A percentile compares a stretch with the other conserved stretches of the same genome.
phyloP scores from a whole-genome alignment of 2,329 filamentous ascomycete species.

The Colletotrichum higginsianum region DNA sequence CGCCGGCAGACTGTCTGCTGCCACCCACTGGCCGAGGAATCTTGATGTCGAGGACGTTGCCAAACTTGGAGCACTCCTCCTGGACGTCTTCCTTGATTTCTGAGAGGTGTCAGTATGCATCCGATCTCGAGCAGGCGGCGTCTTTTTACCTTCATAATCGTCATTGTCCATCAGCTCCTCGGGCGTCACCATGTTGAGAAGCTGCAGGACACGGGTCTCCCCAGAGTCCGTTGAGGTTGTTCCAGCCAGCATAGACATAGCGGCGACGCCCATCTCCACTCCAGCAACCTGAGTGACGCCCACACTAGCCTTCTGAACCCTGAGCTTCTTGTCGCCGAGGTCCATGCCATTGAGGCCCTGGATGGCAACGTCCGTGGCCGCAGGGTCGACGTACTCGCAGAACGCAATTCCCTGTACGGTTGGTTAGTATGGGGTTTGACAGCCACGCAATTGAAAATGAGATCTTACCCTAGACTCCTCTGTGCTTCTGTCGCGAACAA shows the following conservation, averaged over 20 bases:
- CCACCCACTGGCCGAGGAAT: slow-evolving; percentile 89
- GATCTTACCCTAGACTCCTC: slow-evolving; percentile 86
- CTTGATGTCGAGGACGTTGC: slow-evolving; percentile 88
- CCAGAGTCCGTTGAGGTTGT: slow-evolving; percentile 86
- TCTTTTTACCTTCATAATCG: slow-evolving; percentile 87
- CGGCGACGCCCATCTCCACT: slow-evolving; percentile 95
- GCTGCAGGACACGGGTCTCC: slow-evolving; percentile 86
- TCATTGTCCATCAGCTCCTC: slow-evolving; percentile 95
- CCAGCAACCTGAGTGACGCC: slow-evolving; percentile 93
- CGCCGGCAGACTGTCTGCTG: slow-evolving; percentile 86
- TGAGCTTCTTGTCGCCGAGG: slow-evolving; percentile 87
- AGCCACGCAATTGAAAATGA: neutral
- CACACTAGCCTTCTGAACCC: slow-evolving; percentile 90
- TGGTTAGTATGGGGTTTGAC: slow-evolving; percentile 45
- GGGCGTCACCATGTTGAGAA: slow-evolving; percentile 98
- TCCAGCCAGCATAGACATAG: slow-evolving; percentile 97
- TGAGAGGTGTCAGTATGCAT: slow-evolving; percentile 54
- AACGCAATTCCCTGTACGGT: slow-evolving; percentile 87
- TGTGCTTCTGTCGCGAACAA: slow-evolving; percentile 88
- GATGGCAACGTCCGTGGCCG: slow-evolving; percentile 86
- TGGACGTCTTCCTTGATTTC: slow-evolving; percentile 97
- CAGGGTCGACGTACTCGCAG: slow-evolving; percentile 89
- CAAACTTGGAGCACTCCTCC: slow-evolving; percentile 95
- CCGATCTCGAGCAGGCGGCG: neutral
- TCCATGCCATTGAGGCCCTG: slow-evolving; percentile 95